Evolutionary conservation across 2,329 filamentous ascomycete genomes (phyloP).

Genomic region (Rhinocladiella similis): DNA sequence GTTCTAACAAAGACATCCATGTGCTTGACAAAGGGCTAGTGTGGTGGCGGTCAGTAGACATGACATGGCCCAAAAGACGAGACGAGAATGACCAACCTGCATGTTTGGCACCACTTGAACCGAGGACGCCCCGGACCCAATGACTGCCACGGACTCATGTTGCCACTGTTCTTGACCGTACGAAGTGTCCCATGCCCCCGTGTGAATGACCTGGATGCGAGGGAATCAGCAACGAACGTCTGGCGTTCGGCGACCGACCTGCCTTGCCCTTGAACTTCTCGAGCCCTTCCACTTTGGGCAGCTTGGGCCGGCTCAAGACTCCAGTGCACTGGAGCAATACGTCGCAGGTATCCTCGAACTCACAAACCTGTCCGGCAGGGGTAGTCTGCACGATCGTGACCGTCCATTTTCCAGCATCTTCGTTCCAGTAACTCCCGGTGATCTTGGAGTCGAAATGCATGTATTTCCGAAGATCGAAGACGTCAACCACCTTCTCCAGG

Average conservation of each 20-base stretch:
- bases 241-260: not conserved
- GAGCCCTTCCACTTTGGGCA: conserved; percentile 42
- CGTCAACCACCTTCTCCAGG: conserved; percentile 48
- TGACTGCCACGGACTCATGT: conserved; percentile 44
- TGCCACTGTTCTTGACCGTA: conserved; percentile 46
- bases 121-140: conserved; percentile 44
- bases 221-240: not conserved
- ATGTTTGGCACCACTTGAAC: conserved; percentile 49
- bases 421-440: conserved; percentile 49
- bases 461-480: conserved; percentile 51
- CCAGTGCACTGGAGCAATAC: conserved; percentile 45
- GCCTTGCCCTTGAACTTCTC: conserved; percentile 46
- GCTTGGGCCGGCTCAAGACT: conserved; percentile 40
- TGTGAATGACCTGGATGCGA: conserved; percentile 21
- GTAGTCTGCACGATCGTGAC: conserved; percentile 38
- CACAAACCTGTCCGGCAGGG: conserved; percentile 31
- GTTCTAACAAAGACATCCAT: conserved; percentile 46
- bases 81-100: conserved; percentile 31
- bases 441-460: conserved; percentile 53
- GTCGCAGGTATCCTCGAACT: conserved; percentile 43
- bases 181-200: conserved; percentile 46
- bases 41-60: not conserved
- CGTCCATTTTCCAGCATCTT: conserved; percentile 49
- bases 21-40: conserved; percentile 41
- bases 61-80: not conserved